These are phyloP conservation scores for Neonectria magnoliae DNA, from an alignment of 2,329 filamentous ascomycete species.

Conservation along the genomic window DNA sequence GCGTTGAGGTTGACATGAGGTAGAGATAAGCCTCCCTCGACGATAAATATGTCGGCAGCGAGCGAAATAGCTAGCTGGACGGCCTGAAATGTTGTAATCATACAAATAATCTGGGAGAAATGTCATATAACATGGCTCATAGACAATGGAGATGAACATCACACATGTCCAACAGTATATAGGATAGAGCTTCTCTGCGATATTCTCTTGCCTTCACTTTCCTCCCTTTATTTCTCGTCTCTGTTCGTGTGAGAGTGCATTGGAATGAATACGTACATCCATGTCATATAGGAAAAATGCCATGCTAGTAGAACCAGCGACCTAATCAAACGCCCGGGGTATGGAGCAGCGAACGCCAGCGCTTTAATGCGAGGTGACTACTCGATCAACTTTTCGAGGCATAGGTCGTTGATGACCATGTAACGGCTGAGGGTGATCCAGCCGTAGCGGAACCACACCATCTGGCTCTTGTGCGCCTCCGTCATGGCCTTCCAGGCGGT, in stretches of 20 bases:
- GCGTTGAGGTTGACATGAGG: not conserved
- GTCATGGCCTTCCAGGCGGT: constrained; percentile 88
- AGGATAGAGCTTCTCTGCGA: not conserved
- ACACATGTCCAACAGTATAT: not conserved
- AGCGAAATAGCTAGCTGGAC: constrained; percentile 2
- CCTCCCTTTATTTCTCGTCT: not conserved
- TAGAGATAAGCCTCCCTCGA: not conserved
- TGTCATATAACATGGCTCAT: not conserved
- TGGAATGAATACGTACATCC: no score
- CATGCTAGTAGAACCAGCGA: not conserved
- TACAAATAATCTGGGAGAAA: not conserved
- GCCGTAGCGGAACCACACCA: constrained; percentile 97
- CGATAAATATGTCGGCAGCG: not conserved
- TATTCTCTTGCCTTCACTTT: not conserved
- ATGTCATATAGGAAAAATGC: not conserved
- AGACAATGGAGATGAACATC: not conserved
- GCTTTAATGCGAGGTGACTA: not conserved
- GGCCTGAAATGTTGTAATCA: not conserved
- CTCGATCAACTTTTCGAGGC: constrained; percentile 56
- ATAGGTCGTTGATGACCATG: constrained; percentile 94
- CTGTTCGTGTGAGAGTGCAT: no score
- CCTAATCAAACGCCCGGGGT: not conserved
- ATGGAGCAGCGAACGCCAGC: not conserved
- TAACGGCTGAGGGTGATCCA: constrained; percentile 94
- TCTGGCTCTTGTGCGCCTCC: constrained; percentile 89